Evolutionary conservation across 2,329 filamentous ascomycete species (phyloP).

Genomic region (Trichothecium roseum): DNA sequence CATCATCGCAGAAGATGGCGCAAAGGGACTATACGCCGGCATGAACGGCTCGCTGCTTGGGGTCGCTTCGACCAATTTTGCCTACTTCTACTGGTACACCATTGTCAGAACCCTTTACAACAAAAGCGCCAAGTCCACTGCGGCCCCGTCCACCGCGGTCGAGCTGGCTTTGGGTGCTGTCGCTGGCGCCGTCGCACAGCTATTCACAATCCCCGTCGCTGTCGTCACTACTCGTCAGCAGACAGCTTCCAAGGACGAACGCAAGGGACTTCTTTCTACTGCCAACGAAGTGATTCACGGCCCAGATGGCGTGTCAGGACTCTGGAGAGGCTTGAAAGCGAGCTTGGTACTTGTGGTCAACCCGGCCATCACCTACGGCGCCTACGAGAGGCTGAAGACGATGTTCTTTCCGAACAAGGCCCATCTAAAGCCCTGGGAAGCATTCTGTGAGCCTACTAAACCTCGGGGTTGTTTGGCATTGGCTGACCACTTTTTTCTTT

Average conservation of each 20-base stretch:
- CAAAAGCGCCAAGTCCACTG: constrained; percentile 38
- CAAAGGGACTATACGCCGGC: constrained; percentile 77
- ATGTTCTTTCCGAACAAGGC: constrained; percentile 66
- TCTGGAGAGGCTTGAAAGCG: constrained; percentile 94
- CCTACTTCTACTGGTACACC: constrained; percentile 99
- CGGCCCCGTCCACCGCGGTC: constrained; percentile 62
- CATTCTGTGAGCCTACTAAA: constrained; percentile 78
- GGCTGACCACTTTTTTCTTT: background rate
- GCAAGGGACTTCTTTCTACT: constrained; percentile 79
- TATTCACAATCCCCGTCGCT: constrained; percentile 93
- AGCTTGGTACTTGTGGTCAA: constrained; percentile 94
- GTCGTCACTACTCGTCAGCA: constrained; percentile 95
- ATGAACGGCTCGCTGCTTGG: constrained; percentile 80
- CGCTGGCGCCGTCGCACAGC: constrained; percentile 81
- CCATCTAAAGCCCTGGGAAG: constrained; percentile 71
- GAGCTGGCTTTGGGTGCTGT: constrained; percentile 80
- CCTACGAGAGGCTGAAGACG: constrained; percentile 81
- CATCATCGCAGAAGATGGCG: constrained; percentile 71
- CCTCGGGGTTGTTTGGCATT: too few species aligned
- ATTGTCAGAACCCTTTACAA: constrained; percentile 75
- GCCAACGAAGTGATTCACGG: constrained; percentile 81
- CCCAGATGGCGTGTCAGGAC: constrained; percentile 77
- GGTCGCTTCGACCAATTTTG: constrained; percentile 95
- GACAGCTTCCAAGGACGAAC: constrained; percentile 74
- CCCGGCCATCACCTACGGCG: constrained; percentile 93